Conservation (phyloP, 441 rosid genomes). For the Dalechampia spathulata region DNA sequence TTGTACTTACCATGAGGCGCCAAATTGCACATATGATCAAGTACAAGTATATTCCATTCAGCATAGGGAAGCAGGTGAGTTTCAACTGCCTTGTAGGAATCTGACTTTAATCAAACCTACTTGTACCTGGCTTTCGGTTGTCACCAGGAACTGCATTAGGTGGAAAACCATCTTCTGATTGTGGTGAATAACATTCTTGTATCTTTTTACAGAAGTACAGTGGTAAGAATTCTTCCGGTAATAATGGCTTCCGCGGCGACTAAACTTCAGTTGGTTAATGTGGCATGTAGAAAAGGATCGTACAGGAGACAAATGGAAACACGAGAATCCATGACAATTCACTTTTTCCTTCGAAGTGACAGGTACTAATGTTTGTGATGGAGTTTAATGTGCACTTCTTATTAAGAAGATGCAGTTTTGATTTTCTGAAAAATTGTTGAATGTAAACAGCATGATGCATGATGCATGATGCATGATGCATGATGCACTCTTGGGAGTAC, state of each 20-base stretch:
- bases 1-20: conserved; percentile 90
- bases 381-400: too few species aligned
- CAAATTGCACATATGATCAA: conserved; percentile 93
- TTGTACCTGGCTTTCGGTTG: background rate
- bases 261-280: conserved; percentile 24
- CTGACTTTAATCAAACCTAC: background rate
- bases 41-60: conserved; percentile 81
- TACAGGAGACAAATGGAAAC: too few species aligned
- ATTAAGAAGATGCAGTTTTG: too few species aligned
- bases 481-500: too few species aligned
- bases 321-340: too few species aligned
- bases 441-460: too few species aligned
- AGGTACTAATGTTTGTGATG: too few species aligned
- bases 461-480: too few species aligned
- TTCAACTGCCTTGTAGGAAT: background rate
- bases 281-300: conserved; percentile 10
- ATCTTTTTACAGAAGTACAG: conserved; percentile 58
- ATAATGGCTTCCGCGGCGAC: conserved; percentile 47
- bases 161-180: conserved; percentile 5
- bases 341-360: too few species aligned
- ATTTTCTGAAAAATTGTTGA: too few species aligned
- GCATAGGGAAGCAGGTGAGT: conserved; percentile 75
- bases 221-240: conserved; percentile 48
- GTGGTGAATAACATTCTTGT: too few species aligned
- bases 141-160: background rate